phyloP scores from a whole-genome alignment of 2,329 filamentous ascomycete species.

The Karstenula rhodostoma region DNA sequence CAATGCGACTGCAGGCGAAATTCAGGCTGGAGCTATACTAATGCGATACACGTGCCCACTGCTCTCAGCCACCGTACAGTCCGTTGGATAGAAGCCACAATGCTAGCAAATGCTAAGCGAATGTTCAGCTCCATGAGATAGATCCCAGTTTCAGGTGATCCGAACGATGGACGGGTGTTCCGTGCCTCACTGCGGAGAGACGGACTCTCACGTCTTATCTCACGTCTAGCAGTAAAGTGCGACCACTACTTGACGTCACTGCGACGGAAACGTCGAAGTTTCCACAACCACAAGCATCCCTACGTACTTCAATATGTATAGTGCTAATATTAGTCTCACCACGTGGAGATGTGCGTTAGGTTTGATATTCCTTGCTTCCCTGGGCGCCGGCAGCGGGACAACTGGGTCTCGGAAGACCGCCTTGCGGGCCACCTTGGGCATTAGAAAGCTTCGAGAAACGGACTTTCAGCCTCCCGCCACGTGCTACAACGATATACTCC shows the following conservation, averaged over 20 bases:
- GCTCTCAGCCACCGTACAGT: background rate
- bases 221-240: background rate
- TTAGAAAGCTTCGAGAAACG: constrained; percentile 6
- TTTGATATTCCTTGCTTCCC: background rate
- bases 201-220: background rate
- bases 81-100: background rate
- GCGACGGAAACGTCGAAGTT: no score
- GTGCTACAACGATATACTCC: constrained; percentile 4
- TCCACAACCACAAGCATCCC: background rate
- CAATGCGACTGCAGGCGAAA: background rate
- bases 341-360: background rate
- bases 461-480: constrained; percentile 5
- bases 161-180: no score
- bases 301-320: background rate
- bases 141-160: no score
- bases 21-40: background rate
- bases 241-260: background rate
- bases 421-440: background rate
- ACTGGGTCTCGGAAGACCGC: background rate
- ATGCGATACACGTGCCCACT: background rate
- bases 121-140: background rate
- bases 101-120: background rate
- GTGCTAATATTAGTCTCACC: background rate
- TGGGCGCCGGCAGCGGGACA: background rate
- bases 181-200: background rate